Percentiles rank a stretch among this genome's conserved stretches.
Evolutionary conservation across 495 filamentous ascomycete species (phyloP).

Genomic region (Thozetella sp.): DNA sequence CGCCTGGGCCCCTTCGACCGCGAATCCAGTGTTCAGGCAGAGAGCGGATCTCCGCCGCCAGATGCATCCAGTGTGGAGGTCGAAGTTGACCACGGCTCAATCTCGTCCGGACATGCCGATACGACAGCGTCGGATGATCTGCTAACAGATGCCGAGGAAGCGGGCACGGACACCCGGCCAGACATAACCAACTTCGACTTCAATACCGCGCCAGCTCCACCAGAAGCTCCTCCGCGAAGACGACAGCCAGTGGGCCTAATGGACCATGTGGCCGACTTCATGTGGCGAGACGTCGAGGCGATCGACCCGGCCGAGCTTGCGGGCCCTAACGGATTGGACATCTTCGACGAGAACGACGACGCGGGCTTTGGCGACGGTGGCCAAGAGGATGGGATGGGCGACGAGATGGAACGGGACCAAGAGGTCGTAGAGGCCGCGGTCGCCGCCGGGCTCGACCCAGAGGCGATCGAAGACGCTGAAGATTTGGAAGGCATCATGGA

Average conservation of each 20-base stretch:
- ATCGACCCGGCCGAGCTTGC: constrained; percentile 34
- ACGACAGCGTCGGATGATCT: no score
- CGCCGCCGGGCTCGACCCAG: constrained; percentile 43
- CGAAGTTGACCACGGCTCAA: no score
- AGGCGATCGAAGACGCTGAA: constrained; percentile 78
- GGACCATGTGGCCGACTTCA: constrained; percentile 46
- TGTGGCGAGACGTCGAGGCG: constrained; percentile 38
- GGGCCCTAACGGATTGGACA: constrained; percentile 20
- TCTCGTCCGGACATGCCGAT: no score
- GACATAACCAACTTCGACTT: constrained; percentile 1
- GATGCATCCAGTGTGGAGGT: no score
- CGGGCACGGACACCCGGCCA: background rate
- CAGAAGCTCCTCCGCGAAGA: constrained; percentile 1
- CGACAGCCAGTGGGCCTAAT: constrained; percentile 30
- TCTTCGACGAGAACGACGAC: constrained; percentile 39
- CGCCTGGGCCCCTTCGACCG: no score
- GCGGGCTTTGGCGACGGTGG: constrained; percentile 20
- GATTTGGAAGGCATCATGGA: constrained; percentile 98
- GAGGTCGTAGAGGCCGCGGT: constrained; percentile 39
- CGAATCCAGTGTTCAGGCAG: no score
- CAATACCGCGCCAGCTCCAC: background rate
- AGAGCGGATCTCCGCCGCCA: no score
- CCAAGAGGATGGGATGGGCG: constrained; percentile 16
- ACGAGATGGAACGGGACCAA: constrained; percentile 24
- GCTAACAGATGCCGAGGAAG: background rate